Evolutionary conservation across 768 basidiomycete species (phyloP).

Genomic region (Agrocybe pediades): DNA sequence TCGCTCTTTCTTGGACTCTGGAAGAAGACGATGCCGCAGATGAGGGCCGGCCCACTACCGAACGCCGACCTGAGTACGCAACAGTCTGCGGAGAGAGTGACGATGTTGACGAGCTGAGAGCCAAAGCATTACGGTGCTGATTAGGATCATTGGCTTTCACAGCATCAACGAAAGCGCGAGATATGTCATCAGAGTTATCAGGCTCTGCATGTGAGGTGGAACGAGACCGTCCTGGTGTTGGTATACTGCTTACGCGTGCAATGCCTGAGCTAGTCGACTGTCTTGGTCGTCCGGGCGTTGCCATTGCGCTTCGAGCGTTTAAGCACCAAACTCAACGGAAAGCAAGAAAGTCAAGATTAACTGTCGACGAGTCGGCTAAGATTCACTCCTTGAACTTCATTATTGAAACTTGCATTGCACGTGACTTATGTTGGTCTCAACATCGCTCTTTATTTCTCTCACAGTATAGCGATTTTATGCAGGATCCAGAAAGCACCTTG

Average conservation of each 20-base stretch:
- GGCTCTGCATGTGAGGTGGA: constrained; percentile 58
- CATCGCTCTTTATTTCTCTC: too few species aligned
- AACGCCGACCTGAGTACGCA: constrained; percentile 51
- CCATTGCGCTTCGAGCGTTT: too few species aligned
- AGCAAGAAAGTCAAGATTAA: too few species aligned
- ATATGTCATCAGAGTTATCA: constrained; percentile 51
- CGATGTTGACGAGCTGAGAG: constrained; percentile 38
- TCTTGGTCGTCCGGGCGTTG: constrained; percentile 44
- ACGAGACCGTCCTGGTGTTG: constrained; percentile 71
- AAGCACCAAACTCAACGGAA: too few species aligned
- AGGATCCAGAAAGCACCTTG: too few species aligned
- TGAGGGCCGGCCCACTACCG: constrained; percentile 47
- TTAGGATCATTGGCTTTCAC: constrained; percentile 82
- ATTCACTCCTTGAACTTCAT: too few species aligned
- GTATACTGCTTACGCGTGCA: constrained; percentile 49
- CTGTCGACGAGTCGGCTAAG: too few species aligned
- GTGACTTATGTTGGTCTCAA: too few species aligned
- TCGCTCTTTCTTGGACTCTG: constrained; percentile 42
- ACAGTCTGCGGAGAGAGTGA: constrained; percentile 52
- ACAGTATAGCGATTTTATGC: too few species aligned
- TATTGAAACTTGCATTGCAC: too few species aligned
- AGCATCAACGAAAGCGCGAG: constrained; percentile 77
- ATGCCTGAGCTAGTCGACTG: constrained; percentile 44
- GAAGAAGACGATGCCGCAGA: constrained; percentile 60
- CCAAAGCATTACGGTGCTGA: constrained; percentile 55